Percentiles rank a stretch among this genome's conserved stretches.
phyloP scores from a whole-genome alignment of 1,284 basidiomycete genomes.

The Bjerkandera adusta region DNA sequence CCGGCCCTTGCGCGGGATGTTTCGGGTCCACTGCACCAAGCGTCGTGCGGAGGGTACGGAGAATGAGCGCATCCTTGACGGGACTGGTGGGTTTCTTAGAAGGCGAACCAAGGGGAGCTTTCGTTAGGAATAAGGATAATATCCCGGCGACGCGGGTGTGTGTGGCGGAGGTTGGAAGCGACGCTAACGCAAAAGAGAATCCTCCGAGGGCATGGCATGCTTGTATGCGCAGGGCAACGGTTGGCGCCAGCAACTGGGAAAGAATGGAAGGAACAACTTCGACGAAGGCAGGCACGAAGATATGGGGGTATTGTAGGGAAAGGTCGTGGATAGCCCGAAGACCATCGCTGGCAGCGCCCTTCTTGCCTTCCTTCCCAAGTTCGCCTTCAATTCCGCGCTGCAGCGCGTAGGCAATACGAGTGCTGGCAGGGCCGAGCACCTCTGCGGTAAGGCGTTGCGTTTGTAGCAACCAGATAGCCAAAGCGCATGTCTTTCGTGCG shows the following conservation, averaged over 20 bases:
- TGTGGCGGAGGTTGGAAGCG: constrained; percentile 42
- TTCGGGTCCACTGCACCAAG: constrained; percentile 49
- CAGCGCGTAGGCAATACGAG: constrained; percentile 66
- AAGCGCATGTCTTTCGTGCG: constrained; percentile 76
- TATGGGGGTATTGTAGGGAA: constrained; percentile 52
- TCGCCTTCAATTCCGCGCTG: constrained; percentile 78
- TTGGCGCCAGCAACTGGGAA: constrained; percentile 59
- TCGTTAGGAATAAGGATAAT: constrained; percentile 46
- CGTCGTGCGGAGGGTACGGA: constrained; percentile 64
- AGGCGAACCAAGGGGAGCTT: constrained; percentile 23
- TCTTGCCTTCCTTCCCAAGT: constrained; percentile 82
- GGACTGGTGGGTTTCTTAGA: constrained; percentile 26
- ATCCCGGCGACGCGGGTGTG: constrained; percentile 52
- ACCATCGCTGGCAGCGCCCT: constrained; percentile 71
- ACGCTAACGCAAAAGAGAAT: constrained; percentile 50
- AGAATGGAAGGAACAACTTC: constrained; percentile 60
- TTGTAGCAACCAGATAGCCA: constrained; percentile 72
- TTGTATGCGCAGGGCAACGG: constrained; percentile 57
- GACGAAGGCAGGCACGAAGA: constrained; percentile 64
- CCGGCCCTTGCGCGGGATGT: constrained; percentile 67
- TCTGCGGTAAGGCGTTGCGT: constrained; percentile 60
- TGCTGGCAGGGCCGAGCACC: constrained; percentile 55
- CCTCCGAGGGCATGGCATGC: constrained; percentile 75
- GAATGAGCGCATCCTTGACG: constrained; percentile 45
- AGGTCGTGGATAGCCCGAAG: constrained; percentile 75